Evolutionary conservation across 2,329 filamentous ascomycete genomes (phyloP).

Genomic region (Geoglossum cookeanum): DNA sequence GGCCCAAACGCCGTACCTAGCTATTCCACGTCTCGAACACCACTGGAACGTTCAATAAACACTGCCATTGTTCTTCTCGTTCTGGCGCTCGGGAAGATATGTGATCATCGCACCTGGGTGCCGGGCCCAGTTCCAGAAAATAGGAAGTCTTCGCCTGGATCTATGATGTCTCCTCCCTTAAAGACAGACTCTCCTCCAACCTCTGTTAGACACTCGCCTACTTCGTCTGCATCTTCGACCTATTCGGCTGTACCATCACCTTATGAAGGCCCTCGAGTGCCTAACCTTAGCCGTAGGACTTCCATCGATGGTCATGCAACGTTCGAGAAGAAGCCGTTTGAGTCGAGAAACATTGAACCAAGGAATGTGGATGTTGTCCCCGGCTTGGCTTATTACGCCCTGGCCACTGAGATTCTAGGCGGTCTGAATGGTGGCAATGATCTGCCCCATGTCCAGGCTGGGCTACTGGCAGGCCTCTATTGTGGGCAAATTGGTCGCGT

Average conservation of each 20-base stretch:
- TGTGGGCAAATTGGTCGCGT: constrained; percentile 74
- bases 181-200: constrained; percentile 13
- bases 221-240: constrained; percentile 5
- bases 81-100: constrained; percentile 74
- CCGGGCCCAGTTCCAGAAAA: constrained; percentile 36
- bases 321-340: background rate
- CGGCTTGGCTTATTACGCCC: constrained; percentile 74
- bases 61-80: constrained; percentile 71
- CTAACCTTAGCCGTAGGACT: background rate
- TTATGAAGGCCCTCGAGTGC: background rate
- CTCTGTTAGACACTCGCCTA: constrained; percentile 4
- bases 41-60: constrained; percentile 45
- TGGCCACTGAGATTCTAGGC: constrained; percentile 71
- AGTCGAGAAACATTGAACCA: constrained; percentile 38
- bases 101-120: constrained; percentile 31
- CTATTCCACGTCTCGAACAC: background rate
- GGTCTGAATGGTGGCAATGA: constrained; percentile 61
- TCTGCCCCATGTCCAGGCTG: constrained; percentile 67
- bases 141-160: constrained; percentile 13
- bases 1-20: background rate
- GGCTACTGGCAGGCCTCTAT: constrained; percentile 71
- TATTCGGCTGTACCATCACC: background rate
- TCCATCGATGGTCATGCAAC: background rate
- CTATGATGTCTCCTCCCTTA: constrained; percentile 25
- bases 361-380: constrained; percentile 73